Percentiles rank a stretch among this genome's conserved stretches.
These are phyloP conservation scores for Punica granatum DNA, from an alignment of 345 rosid genomes.

Conservation along the genomic window DNA sequence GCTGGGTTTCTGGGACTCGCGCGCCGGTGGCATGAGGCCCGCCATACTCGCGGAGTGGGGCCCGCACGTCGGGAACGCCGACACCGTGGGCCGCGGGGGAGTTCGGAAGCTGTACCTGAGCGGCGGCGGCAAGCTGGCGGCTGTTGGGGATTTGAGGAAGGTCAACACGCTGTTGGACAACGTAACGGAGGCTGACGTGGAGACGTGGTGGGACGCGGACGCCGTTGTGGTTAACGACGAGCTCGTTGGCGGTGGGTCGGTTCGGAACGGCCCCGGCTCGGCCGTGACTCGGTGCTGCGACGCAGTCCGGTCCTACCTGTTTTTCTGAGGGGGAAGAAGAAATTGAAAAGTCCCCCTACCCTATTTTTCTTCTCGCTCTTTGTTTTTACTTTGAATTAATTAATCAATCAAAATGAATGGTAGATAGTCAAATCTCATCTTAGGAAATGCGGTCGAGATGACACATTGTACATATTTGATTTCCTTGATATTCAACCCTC, in stretches of 20 bases:
- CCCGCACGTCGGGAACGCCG: conserved; percentile 29
- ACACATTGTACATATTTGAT: background rate
- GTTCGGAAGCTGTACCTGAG: conserved; percentile 40
- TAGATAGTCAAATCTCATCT: background rate
- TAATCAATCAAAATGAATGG: background rate
- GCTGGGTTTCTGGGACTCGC: conserved; percentile 58
- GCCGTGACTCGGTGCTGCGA: conserved; percentile 12
- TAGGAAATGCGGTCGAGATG: background rate
- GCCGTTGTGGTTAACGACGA: conserved; percentile 26
- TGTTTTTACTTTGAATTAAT: background rate
- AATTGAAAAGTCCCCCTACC: background rate
- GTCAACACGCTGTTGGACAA: conserved; percentile 32
- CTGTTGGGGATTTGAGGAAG: conserved; percentile 59
- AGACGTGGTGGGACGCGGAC: conserved; percentile 59
- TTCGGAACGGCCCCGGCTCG: background rate
- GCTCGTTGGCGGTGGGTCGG: background rate
- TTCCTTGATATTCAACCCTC: too few relatives aligned
- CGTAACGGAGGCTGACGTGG: conserved; percentile 32
- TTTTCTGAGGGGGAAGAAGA: background rate
- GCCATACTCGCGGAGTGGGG: conserved; percentile 60
- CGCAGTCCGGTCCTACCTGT: conserved; percentile 4
- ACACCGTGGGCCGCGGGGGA: conserved; percentile 22
- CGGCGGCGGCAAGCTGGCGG: conserved; percentile 20
- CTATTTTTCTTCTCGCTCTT: background rate
- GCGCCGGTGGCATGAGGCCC: conserved; percentile 35